Base-by-base conservation (phyloP, 768 basidiomycete genomes). In the Tricholomella constricta region DNA sequence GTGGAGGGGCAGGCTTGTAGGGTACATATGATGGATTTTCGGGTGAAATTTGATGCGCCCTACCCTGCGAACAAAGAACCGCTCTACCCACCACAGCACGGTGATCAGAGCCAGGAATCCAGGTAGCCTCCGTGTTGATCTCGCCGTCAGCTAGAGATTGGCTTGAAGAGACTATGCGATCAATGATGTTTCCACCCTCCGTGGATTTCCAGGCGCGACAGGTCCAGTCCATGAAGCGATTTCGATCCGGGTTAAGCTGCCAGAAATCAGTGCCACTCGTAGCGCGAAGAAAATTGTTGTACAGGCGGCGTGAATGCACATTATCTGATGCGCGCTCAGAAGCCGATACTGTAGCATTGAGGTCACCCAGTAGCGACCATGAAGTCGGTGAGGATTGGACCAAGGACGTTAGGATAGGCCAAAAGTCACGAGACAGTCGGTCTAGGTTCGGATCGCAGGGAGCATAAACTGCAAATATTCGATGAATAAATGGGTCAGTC, bases 101-200 rank as follows among this genome's bases (percentile, higher is more conserved):
- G 31, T 45, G 44, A 22, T 45, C 44, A 32, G 4, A 31, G 6
- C 44, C 44, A 17, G 44, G 27, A 22, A 45, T 32, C 44, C 27
- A 45, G 12, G 44, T 31, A 19, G 40, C 23, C 17, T 48, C 34
- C 4, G 47, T 48, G 14, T 17, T 26, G 32, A 54, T 48, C 20
- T 54, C 31, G 8, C 46, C 41, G 40, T 54, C 53, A 0, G 43
- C 19, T 10, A 54, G 47, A 4, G 31, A 15, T 15, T 7, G 6
- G 4, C 12, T 3, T 0, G 64, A 63, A 0, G 52, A 27, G 4
- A 58, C 62, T 1, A 62, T 46, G 3, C 56, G 40, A 34, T 65
- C 59, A 15, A 65, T 67, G 23, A 67, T 67, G 50, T 54, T 63
- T 3, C 64, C 60, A 5, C 45, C 49, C 6, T 54, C 53, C 4